Evolutionary conservation across 2,329 filamentous ascomycete species (phyloP).

Genomic region (Colletotrichum eleusines): DNA sequence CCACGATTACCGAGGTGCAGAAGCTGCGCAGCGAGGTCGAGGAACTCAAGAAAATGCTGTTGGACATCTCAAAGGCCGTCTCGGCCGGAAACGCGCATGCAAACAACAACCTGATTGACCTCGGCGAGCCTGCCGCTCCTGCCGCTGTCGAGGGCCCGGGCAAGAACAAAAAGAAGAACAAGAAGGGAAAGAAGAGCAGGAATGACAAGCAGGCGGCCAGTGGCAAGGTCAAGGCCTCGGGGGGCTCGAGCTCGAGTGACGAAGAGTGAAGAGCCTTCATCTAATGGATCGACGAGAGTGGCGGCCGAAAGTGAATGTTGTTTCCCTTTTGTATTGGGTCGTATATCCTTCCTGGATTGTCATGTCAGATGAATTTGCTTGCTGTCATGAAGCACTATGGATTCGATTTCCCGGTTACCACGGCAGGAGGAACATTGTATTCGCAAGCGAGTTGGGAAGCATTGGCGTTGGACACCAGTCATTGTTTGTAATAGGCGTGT

Average conservation of each 20-base stretch:
- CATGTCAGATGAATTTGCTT: slow-evolving; percentile 6
- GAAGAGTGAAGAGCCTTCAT: slow-evolving; percentile 28
- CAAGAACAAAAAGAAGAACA: slow-evolving; percentile 18
- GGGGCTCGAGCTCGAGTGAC: slow-evolving; percentile 28
- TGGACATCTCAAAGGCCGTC: slow-evolving; percentile 45
- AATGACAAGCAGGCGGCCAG: slow-evolving; percentile 21
- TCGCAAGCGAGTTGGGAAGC: slow-evolving; percentile 14
- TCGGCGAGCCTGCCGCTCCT: slow-evolving; percentile 3
- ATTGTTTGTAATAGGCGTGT: slow-evolving; percentile 21
- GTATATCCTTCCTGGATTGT: slow-evolving; percentile 7
- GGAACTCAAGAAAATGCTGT: slow-evolving; percentile 65
- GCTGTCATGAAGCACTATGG: slow-evolving; percentile 6
- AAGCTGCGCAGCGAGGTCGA: slow-evolving; percentile 70
- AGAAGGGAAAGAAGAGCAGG: slow-evolving; percentile 32
- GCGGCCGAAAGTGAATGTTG: neutral
- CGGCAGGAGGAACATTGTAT: neutral
- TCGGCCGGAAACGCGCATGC: slow-evolving; percentile 25
- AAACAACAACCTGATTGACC: slow-evolving; percentile 24
- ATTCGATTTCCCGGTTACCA: neutral
- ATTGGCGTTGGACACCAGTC: slow-evolving; percentile 15
- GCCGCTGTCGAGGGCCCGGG: neutral
- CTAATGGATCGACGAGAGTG: neutral
- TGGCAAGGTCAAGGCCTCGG: neutral
- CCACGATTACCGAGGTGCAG: slow-evolving; percentile 76
- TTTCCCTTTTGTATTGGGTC: neutral